These are phyloP conservation scores for Rhynchospora pubera DNA, from an alignment of 176 grass and related monocot genomes.

Conservation along the genomic window DNA sequence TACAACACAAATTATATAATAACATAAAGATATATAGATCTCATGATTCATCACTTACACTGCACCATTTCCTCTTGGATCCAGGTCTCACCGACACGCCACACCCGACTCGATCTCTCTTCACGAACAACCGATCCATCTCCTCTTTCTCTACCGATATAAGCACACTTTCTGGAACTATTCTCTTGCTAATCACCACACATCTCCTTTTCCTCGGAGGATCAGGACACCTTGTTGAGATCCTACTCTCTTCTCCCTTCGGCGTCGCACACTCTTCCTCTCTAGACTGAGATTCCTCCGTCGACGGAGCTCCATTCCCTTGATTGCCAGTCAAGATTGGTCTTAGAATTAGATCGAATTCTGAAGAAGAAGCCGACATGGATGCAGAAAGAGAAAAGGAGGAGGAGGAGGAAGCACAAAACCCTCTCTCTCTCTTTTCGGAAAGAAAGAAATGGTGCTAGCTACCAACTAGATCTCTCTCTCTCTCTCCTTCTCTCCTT, in stretches of 20 bases:
- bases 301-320: background rate
- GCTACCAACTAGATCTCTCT: background rate
- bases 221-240: background rate
- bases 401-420: background rate
- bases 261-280: conserved; percentile 6
- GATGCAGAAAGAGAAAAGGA: background rate
- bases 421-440: background rate
- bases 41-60: conserved; percentile 7
- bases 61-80: conserved; percentile 16
- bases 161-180: background rate
- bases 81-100: background rate
- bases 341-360: background rate
- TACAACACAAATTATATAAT: background rate
- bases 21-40: background rate
- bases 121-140: background rate
- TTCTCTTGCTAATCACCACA: background rate
- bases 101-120: background rate
- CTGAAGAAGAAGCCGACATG: conserved; percentile 11
- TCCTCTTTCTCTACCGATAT: background rate
- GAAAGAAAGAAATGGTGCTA: background rate
- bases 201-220: background rate
- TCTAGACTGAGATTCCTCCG: background rate
- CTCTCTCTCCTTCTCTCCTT: no score
- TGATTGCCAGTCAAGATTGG: background rate
- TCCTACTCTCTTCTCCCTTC: background rate